These are phyloP conservation scores for Syzygium oleosum DNA, from an alignment of 345 rosid genomes.

Conservation along the genomic window DNA sequence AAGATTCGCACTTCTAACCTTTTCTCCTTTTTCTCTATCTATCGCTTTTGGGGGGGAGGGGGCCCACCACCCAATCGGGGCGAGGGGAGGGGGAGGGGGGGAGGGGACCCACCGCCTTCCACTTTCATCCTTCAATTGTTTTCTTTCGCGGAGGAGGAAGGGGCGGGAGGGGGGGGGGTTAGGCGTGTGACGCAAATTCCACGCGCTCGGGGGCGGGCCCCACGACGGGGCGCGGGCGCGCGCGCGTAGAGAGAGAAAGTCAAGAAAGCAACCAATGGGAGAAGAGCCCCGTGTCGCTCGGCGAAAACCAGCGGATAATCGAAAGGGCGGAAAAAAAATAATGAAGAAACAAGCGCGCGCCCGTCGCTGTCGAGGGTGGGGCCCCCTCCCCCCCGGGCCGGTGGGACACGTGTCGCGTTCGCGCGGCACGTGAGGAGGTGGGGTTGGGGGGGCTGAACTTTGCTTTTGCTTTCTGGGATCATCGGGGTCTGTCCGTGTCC, in stretches of 20 bases:
- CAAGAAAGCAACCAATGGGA: constrained; percentile 15
- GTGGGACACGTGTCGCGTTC: constrained; percentile 1
- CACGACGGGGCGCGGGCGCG: neutral
- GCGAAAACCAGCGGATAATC: neutral
- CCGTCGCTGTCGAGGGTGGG: constrained; percentile 5
- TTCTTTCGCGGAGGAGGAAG: neutral
- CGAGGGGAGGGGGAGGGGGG: neutral
- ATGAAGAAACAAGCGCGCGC: neutral
- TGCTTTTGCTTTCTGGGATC: neutral
- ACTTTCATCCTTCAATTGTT: neutral
- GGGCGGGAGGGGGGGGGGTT: too few relatives aligned
- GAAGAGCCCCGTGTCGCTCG: constrained; percentile 3
- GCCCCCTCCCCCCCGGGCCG: neutral
- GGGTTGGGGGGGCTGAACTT: neutral
- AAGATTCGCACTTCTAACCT: constrained; percentile 1
- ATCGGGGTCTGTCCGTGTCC: neutral
- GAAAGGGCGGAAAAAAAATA: neutral
- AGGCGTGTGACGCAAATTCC: constrained; percentile 8
- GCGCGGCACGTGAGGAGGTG: neutral
- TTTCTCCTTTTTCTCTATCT: neutral
- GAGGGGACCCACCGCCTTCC: neutral
- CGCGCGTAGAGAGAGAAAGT: neutral
- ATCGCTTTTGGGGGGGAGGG: neutral
- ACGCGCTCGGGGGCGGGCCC: constrained; percentile 5
- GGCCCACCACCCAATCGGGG: constrained; percentile 4